Percentiles rank a stretch among this genome's conserved stretches.
phyloP scores from a whole-genome alignment of 768 basidiomycete species.

The Guyanaporus albipodus region DNA sequence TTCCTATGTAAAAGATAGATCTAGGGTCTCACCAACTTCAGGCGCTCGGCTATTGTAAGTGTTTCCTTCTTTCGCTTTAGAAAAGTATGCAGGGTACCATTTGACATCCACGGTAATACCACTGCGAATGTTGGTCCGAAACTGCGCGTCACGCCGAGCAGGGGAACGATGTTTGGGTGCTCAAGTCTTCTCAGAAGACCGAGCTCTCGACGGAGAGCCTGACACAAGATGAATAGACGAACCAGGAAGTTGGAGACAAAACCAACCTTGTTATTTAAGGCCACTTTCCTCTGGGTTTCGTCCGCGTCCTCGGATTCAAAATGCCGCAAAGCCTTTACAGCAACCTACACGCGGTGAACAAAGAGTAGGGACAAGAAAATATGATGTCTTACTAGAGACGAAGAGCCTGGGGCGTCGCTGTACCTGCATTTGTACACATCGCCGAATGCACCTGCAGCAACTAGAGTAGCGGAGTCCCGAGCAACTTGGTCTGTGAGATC shows the following conservation, averaged over 20 bases:
- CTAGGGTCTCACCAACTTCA: not conserved
- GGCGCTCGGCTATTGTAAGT: not conserved
- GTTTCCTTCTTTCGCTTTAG: not conserved
- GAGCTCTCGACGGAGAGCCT: not conserved
- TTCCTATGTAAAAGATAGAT: not conserved
- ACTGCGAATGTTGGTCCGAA: not conserved
- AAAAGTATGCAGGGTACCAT: not conserved
- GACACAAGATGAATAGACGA: no score
- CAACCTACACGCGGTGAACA: not conserved
- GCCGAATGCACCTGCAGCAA: not conserved
- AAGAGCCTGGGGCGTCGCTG: not conserved
- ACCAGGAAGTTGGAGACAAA: not conserved
- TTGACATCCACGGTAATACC: not conserved
- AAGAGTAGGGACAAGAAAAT: not conserved
- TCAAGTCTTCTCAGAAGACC: not conserved
- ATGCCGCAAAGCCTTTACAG: not conserved
- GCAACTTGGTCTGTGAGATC: not conserved
- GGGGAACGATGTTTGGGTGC: not conserved
- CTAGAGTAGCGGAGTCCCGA: not conserved
- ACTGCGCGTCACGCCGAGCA: not conserved
- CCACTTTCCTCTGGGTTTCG: not conserved
- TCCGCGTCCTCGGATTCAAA: not conserved
- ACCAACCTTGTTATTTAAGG: not conserved
- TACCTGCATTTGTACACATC: slow-evolving; percentile 6
- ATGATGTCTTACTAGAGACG: not conserved